phyloP scores from a whole-genome alignment of 2,329 filamentous ascomycete species.

The Epichloe aotearoae region DNA sequence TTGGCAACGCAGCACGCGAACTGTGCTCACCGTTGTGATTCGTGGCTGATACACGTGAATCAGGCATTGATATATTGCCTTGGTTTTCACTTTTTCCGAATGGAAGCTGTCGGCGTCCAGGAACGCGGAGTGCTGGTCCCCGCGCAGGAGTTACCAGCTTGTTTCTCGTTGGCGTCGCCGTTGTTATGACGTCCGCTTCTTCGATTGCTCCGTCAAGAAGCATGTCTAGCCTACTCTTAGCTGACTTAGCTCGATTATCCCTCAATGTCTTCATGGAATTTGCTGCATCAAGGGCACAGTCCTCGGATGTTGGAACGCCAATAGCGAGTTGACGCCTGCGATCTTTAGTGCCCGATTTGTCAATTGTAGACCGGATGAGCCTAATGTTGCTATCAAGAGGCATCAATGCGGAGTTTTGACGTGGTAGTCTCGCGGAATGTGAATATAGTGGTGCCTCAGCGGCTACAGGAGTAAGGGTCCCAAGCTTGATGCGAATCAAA shows the following conservation, averaged over 20 bases:
- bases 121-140: constrained; percentile 16
- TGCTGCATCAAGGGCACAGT: constrained; percentile 22
- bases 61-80: constrained; percentile 5
- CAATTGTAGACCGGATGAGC: constrained; percentile 10
- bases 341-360: constrained; percentile 9
- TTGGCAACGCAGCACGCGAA: background rate
- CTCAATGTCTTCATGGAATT: background rate
- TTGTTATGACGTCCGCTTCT: background rate
- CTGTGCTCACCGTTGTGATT: background rate
- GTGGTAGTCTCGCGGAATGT: constrained; percentile 3
- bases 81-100: constrained; percentile 18
- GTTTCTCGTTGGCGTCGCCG: background rate
- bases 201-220: constrained; percentile 18
- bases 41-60: background rate
- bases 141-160: background rate
- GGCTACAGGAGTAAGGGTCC: constrained; percentile 1
- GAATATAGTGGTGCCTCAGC: background rate
- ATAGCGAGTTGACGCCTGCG: background rate
- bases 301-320: constrained; percentile 25
- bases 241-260: constrained; percentile 1
- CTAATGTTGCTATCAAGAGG: constrained; percentile 24
- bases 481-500: background rate
- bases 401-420: constrained; percentile 19
- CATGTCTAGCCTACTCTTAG: constrained; percentile 18
- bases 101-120: constrained; percentile 29